Base-by-base conservation (phyloP, 2,329 filamentous ascomycete genomes). In the Tympanopsis confertula region DNA sequence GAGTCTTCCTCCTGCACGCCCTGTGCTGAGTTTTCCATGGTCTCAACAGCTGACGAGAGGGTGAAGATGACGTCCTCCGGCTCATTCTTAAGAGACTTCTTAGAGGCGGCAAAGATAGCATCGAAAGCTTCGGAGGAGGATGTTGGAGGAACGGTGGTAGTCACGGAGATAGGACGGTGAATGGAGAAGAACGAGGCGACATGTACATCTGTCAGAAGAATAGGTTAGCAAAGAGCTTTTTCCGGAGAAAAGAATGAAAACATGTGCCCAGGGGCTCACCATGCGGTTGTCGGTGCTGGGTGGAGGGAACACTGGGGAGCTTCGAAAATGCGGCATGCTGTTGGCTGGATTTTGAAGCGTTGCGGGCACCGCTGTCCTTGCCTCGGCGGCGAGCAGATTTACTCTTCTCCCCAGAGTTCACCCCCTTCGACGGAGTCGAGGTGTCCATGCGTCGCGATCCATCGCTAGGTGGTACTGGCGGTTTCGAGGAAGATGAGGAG, bases 171-270 rank as follows among this genome's bases (percentile, higher is more conserved):
- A 12, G 76, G 76, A 44, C 75, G 68, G 52, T 81, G 71, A 44
- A 76, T 69, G 44, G 74, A 75, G 55, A 79, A 80, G 63, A 80
- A 79, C 26, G 69, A 71, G 7, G 74, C 74, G 26, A 78, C 58
- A 47, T 69, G 67, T 40, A 80, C 63, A 50, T 79, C 76, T 80
- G 37, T n/a, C 42, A 18, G 19, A 36, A 37, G 36, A 19, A 38
- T 19, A 42, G 22, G 28, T 33, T 24, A n/a, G 5, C 19, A 28
- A 35, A 13, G 15, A 36, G 14, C 29, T 20, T 19, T 4, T 32
- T 32, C 44, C 40, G 44, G 41, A 26, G 13, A 14, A 20, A 29
- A 18, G 36, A 22, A 19, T 20, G 15, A 36, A 3, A 7, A 12
- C 15, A 35, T 17, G n/a, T n/a, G n/a, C n/a, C n/a, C 37, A 4